A percentile compares a stretch with the other conserved stretches of the same genome.
These are phyloP conservation scores for Porphyrellus cyaneotinctus DNA, from an alignment of 768 basidiomycete species.

Conservation along the genomic window DNA sequence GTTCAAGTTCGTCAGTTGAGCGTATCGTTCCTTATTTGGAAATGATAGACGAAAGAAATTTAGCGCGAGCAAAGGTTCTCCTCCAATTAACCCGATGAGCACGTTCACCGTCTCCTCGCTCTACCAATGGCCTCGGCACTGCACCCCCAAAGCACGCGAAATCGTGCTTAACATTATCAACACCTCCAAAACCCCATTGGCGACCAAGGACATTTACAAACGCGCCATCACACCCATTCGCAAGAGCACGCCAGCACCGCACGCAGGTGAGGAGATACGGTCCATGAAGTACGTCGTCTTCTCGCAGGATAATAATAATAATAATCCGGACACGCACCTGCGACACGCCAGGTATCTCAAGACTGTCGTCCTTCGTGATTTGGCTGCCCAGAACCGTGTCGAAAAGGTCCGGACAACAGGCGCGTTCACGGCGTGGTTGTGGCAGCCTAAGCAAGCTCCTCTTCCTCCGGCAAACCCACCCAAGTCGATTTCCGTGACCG, in stretches of 20 bases:
- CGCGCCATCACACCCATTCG: conserved; percentile 15
- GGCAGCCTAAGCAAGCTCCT: conserved; percentile 24
- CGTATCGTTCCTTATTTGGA: too few species aligned
- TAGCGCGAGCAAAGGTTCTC: too few species aligned
- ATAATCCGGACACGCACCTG: too few species aligned
- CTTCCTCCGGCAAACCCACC: not conserved
- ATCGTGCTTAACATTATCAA: conserved; percentile 20
- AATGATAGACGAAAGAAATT: not conserved
- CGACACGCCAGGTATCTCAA: conserved; percentile 49
- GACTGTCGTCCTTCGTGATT: conserved; percentile 43
- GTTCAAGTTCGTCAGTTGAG: too few species aligned
- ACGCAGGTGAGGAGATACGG: conserved; percentile 46
- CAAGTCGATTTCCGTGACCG: not conserved
- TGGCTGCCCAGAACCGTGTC: conserved; percentile 41
- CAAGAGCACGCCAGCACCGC: conserved; percentile 31
- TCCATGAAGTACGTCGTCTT: conserved; percentile 45
- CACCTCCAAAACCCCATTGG: conserved; percentile 20
- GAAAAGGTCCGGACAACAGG: conserved; percentile 37
- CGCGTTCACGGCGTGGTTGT: conserved; percentile 40
- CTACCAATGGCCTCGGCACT: conserved; percentile 21
- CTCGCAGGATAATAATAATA: too few species aligned
- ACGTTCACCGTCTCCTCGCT: conserved; percentile 17
- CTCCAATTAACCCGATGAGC: conserved; percentile 1
- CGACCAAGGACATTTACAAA: conserved; percentile 27
- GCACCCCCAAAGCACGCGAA: conserved; percentile 21